A percentile compares a stretch with the other conserved stretches of the same genome.
These are phyloP conservation scores for Rhodotorula sphaerocarpa DNA, from an alignment of 768 basidiomycete species.

Conservation along the genomic window DNA sequence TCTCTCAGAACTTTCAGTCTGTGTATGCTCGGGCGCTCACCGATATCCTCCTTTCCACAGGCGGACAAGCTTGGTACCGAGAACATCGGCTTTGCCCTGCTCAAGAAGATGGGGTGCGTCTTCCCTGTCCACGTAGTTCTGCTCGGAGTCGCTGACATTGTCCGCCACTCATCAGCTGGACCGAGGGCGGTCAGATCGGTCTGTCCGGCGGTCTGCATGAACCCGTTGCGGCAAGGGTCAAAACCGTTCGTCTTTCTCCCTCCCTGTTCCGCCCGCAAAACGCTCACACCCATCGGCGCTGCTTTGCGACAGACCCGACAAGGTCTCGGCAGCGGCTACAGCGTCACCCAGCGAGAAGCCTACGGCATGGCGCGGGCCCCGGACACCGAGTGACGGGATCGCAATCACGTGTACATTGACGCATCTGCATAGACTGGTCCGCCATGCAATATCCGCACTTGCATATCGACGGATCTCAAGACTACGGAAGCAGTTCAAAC, in stretches of 20 bases:
- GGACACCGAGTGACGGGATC: too few relatives aligned
- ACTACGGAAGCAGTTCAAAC: too few relatives aligned
- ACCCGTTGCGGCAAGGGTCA: conserved; percentile 30
- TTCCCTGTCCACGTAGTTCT: too few relatives aligned
- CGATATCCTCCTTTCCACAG: too few relatives aligned
- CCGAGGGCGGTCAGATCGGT: conserved; percentile 29
- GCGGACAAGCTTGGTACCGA: conserved; percentile 69
- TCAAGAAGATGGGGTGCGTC: conserved; percentile 68
- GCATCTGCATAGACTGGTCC: too few relatives aligned
- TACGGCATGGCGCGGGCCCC: conserved; percentile 14
- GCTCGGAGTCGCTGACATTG: not conserved
- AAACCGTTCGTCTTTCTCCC: conserved; percentile 6
- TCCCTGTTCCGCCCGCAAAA: not conserved
- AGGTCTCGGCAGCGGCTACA: conserved; percentile 17
- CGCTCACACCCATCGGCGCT: too few relatives aligned
- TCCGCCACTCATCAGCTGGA: conserved; percentile 20
- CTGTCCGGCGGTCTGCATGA: conserved; percentile 20
- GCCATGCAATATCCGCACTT: too few relatives aligned
- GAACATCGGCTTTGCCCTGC: conserved; percentile 79
- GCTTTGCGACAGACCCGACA: conserved; percentile 4
- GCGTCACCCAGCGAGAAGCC: not conserved
- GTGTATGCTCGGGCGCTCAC: not conserved
- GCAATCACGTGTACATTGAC: too few relatives aligned
- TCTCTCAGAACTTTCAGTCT: too few relatives aligned
- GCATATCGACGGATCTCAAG: too few relatives aligned